These are phyloP conservation scores for Penicillium verhagenii DNA, from an alignment of 495 filamentous ascomycete species.

Conservation along the genomic window DNA sequence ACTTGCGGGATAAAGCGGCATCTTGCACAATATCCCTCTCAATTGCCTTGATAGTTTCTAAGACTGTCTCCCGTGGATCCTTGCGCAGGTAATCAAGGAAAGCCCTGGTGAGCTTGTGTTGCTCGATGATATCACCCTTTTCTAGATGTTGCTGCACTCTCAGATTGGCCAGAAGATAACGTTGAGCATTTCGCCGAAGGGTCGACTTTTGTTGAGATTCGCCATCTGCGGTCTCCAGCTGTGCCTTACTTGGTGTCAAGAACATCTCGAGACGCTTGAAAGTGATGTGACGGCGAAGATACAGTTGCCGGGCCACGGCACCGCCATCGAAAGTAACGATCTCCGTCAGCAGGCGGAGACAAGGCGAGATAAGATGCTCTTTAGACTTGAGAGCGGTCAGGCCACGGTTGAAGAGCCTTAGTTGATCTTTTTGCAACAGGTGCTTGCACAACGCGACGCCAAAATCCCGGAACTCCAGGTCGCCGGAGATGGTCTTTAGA, in stretches of 20 bases:
- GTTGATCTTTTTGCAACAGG: conserved; percentile 68
- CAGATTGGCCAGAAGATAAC: conserved; percentile 71
- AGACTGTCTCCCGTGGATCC: conserved; percentile 67
- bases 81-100: conserved; percentile 68
- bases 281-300: conserved; percentile 65
- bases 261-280: conserved; percentile 67
- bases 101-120: conserved; percentile 65
- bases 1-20: conserved; percentile 60
- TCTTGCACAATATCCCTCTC: conserved; percentile 69
- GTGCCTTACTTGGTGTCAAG: conserved; percentile 42
- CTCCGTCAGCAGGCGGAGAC: conserved; percentile 76
- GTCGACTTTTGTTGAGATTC: conserved; percentile 62
- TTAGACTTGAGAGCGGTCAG: conserved; percentile 72
- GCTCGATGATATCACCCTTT: conserved; percentile 73
- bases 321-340: conserved; percentile 79
- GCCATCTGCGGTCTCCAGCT: conserved; percentile 51
- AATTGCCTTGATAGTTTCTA: conserved; percentile 64
- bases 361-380: conserved; percentile 81
- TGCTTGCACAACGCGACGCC: conserved; percentile 72
- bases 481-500: conserved; percentile 66
- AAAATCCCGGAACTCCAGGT: conserved; percentile 67
- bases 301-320: conserved; percentile 65
- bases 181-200: conserved; percentile 71
- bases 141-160: conserved; percentile 65
- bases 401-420: conserved; percentile 68